Base-by-base conservation (phyloP, 306 rosid species). In the Citrullus mucosospermus region DNA sequence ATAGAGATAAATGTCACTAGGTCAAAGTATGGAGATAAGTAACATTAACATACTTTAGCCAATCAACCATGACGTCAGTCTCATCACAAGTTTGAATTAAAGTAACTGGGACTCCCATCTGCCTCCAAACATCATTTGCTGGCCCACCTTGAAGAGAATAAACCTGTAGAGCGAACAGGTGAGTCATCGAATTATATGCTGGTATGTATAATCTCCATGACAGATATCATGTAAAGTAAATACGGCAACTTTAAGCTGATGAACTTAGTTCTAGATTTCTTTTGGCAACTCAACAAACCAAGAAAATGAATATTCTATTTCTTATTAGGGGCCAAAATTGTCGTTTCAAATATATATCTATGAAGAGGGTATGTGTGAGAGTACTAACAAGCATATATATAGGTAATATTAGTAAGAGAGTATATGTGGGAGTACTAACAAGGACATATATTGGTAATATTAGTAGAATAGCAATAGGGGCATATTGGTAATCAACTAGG, bases 91-190 rank as follows among this genome's bases (percentile, higher is more conserved):
- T 80, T 82, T 76, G 89, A 82, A 89, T 82, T 71, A 91, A 59
- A 76, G 83, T 79, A n/a, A 91, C 79, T 4, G 90, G 88, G 82
- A 89, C 87, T 81, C 91, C 90, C 79, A 90, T 81, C 75, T 81
- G 86, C 82, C 73, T 89, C 99, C 99, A 96, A 76, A 80, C 83
- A 74, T 76, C 82, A 80, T 36, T 89, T 72, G 79, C 89, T 54
- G 96, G 94, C 36, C 99, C 99, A 87, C 86, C 93, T 86, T 80
- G 85, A 75, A 91, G 93, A 25, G 99, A 88, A 87, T 88, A 90
- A 75, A 93, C 96, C 99, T 96, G 91, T 84, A 76, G 25, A 51
- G 22, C 58, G 16, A 77, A 62, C 58, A 60, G 38, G 32, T 17
- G 16, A 53, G 48, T 9, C 18, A 9, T 32, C 18, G 0, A 51